Conservation (phyloP, 805 yeast genomes). For the Starmerella cellae region DNA sequence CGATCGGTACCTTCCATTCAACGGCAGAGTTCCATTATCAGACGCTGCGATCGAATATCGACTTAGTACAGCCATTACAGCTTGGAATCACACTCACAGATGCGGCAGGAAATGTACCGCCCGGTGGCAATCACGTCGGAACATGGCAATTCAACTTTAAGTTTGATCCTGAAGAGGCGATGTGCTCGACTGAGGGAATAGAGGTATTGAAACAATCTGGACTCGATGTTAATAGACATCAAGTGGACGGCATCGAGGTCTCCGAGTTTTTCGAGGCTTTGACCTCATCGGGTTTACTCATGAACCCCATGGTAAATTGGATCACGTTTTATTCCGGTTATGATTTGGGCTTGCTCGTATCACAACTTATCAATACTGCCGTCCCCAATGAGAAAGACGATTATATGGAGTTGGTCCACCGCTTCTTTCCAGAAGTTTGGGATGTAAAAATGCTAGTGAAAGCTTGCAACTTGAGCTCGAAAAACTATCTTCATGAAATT, state of each 20-base stretch:
- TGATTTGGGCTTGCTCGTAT: constrained; percentile 79
- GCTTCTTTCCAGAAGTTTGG: constrained; percentile 68
- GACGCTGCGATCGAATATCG: constrained; percentile 83
- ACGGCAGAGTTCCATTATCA: constrained; percentile 92
- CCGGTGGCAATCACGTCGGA: constrained; percentile 38
- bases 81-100: constrained; percentile 68
- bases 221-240: constrained; percentile 62
- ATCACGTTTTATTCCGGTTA: constrained; percentile 87
- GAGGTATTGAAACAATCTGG: constrained; percentile 72
- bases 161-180: constrained; percentile 60
- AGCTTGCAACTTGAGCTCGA: constrained; percentile 27
- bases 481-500: constrained; percentile 27
- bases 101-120: constrained; percentile 54
- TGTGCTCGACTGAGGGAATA: constrained; percentile 78
- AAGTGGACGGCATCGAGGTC: constrained; percentile 62
- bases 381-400: constrained; percentile 76
- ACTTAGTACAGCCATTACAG: constrained; percentile 72
- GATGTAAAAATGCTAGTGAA: constrained; percentile 53
- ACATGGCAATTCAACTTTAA: constrained; percentile 97
- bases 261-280: constrained; percentile 71
- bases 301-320: constrained; percentile 68
- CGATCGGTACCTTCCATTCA: constrained; percentile 82
- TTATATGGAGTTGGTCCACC: constrained; percentile 54
- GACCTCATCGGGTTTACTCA: constrained; percentile 71
- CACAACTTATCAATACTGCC: constrained; percentile 56